These are phyloP conservation scores for Oropetium thomaeum DNA, from an alignment of 176 grass and related monocot species.

Conservation along the genomic window DNA sequence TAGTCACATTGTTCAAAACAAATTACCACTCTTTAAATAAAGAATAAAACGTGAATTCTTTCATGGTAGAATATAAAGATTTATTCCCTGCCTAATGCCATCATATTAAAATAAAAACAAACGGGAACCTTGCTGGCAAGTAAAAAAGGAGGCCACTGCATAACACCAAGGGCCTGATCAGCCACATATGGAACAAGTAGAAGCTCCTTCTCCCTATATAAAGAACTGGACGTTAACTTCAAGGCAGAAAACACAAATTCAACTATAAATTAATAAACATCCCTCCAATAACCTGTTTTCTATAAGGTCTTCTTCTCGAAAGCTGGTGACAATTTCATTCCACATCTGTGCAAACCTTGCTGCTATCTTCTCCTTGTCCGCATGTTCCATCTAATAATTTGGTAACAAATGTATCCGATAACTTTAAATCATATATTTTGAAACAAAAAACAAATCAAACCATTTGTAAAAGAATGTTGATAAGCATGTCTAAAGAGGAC, in stretches of 20 bases:
- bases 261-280: constrained; percentile 2
- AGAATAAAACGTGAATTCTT: constrained; percentile 1
- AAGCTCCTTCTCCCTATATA: constrained; percentile 80
- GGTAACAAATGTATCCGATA: constrained; percentile 24
- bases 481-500: constrained; percentile 22
- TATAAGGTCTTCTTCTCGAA: constrained; percentile 94
- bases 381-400: constrained; percentile 46
- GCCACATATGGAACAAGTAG: constrained; percentile 92
- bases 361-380: constrained; percentile 50
- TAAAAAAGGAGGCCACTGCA: constrained; percentile 95
- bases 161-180: constrained; percentile 62
- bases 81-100: neutral
- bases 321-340: constrained; percentile 88
- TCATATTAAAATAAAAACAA: constrained; percentile 1
- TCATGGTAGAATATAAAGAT: constrained; percentile 19
- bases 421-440: too few species aligned
- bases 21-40: constrained; percentile 9
- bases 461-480: constrained; percentile 21
- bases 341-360: constrained; percentile 98
- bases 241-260: constrained; percentile 21
- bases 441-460: constrained; percentile 25
- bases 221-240: neutral
- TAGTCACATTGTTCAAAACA: constrained; percentile 33
- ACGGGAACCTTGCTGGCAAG: constrained; percentile 87
- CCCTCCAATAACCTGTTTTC: constrained; percentile 52